Conservation (phyloP, 1,139 yeast genomes). For the Diutina catenulata region DNA sequence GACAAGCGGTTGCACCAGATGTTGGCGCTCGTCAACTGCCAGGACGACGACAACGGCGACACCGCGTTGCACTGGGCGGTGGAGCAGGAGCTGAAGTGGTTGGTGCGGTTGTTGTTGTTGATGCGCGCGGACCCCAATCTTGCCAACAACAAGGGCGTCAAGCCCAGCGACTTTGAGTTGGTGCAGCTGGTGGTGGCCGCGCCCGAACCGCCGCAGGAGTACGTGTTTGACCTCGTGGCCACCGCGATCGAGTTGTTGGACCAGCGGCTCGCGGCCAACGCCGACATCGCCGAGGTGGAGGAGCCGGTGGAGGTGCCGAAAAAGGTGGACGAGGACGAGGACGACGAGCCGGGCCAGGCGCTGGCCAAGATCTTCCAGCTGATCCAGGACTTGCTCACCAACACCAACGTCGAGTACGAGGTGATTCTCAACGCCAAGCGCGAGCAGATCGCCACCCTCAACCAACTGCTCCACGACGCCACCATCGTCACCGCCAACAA, state of each 20-base stretch:
- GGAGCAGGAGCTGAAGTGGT: constrained; percentile 70
- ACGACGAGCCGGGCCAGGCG: background rate
- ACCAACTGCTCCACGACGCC: constrained; percentile 28
- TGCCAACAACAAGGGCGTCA: constrained; percentile 73
- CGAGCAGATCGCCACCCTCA: constrained; percentile 25
- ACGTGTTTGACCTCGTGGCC: background rate
- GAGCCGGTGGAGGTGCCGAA: constrained; percentile 7
- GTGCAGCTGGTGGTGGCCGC: constrained; percentile 9
- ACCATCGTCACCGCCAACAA: constrained; percentile 36
- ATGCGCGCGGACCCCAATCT: constrained; percentile 77
- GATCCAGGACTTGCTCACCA: constrained; percentile 27
- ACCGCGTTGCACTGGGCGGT: constrained; percentile 87
- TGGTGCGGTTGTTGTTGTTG: constrained; percentile 69
- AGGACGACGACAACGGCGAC: constrained; percentile 71
- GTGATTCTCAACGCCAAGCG: constrained; percentile 24
- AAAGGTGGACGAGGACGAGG: background rate
- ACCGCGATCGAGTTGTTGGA: constrained; percentile 6
- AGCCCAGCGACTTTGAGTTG: constrained; percentile 78
- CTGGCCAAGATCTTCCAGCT: constrained; percentile 23
- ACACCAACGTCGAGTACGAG: constrained; percentile 31
- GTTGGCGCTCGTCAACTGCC: constrained; percentile 13
- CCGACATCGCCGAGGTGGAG: background rate
- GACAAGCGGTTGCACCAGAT: constrained; percentile 1
- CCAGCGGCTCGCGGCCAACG: background rate
- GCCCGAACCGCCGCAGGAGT: background rate